These are phyloP conservation scores for Dunaliella primolecta DNA, from an alignment of 139 green algal genomes.

Conservation along the genomic window DNA sequence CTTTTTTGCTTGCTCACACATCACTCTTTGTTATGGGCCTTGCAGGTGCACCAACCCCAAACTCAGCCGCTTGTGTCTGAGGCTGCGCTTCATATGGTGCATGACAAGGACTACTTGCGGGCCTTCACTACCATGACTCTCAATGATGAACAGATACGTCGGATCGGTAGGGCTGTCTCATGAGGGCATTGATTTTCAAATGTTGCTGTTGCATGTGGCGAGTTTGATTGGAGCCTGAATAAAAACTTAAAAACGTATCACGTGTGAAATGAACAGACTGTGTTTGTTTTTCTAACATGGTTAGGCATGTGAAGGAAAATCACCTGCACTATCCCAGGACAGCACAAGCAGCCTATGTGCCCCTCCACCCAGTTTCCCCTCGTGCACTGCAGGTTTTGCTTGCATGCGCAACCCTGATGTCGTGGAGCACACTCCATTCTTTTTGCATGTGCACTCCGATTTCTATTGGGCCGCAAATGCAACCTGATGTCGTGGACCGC, in stretches of 20 bases:
- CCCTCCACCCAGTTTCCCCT: too few relatives aligned
- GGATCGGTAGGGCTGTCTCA: slow-evolving; percentile 47
- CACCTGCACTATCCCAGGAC: background rate
- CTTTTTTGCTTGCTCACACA: background rate
- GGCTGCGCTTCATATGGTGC: slow-evolving; percentile 53
- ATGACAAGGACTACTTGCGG: slow-evolving; percentile 63
- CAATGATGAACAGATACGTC: slow-evolving; percentile 38
- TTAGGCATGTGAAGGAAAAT: background rate
- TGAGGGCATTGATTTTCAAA: background rate
- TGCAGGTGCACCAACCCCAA: slow-evolving; percentile 24
- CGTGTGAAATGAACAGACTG: too few relatives aligned
- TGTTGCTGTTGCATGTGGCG: background rate
- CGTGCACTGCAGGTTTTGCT: slow-evolving; percentile 49
- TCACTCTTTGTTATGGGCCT: background rate
- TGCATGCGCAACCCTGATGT: slow-evolving; percentile 25
- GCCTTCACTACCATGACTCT: slow-evolving; percentile 48
- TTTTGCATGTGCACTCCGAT: too few relatives aligned
- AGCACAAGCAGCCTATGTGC: background rate
- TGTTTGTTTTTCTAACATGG: background rate
- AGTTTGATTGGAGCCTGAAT: background rate
- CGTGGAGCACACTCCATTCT: slow-evolving; percentile 52
- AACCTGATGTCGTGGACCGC: too few relatives aligned
- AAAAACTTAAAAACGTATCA: background rate
- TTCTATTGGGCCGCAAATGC: too few relatives aligned
- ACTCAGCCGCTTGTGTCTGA: slow-evolving; percentile 19